phyloP scores from a whole-genome alignment of 1,139 yeast genomes.

The Hansenula anomala region DNA sequence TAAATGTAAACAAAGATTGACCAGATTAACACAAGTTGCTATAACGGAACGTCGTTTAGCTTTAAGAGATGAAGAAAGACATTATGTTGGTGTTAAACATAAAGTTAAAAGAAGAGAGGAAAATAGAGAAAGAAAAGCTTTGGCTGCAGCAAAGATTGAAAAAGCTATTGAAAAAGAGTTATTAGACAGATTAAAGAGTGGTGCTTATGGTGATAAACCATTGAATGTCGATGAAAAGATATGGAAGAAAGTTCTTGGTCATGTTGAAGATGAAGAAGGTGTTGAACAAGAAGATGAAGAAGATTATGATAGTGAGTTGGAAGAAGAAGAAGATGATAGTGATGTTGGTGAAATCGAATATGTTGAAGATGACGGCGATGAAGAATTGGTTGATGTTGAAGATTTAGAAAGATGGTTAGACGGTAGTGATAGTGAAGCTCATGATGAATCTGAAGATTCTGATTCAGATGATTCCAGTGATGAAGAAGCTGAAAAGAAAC shows the following conservation, averaged over 20 bases:
- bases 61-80: conserved; percentile 85
- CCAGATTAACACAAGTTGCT: conserved; percentile 91
- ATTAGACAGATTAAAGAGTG: conserved; percentile 89
- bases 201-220: conserved; percentile 98
- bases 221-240: conserved; percentile 92
- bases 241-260: conserved; percentile 89
- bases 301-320: conserved; percentile 43
- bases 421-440: conserved; percentile 48
- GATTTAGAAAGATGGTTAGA: conserved; percentile 90
- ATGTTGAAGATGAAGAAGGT: conserved; percentile 60
- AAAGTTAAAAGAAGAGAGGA: conserved; percentile 93
- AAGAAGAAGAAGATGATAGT: conserved; percentile 53
- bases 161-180: conserved; percentile 94
- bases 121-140: conserved; percentile 91
- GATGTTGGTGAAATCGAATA: conserved; percentile 81
- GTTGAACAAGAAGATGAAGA: conserved; percentile 63
- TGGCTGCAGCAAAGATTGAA: conserved; percentile 94
- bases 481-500: conserved; percentile 38
- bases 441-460: conserved; percentile 32
- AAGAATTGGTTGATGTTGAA: conserved; percentile 86
- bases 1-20: conserved; percentile 92
- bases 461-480: conserved; percentile 32
- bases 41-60: conserved; percentile 95
- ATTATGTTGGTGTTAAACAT: conserved; percentile 85
- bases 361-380: conserved; percentile 83